Conservation (phyloP, 148 eudicot species). For the Spergularia bocconei region DNA sequence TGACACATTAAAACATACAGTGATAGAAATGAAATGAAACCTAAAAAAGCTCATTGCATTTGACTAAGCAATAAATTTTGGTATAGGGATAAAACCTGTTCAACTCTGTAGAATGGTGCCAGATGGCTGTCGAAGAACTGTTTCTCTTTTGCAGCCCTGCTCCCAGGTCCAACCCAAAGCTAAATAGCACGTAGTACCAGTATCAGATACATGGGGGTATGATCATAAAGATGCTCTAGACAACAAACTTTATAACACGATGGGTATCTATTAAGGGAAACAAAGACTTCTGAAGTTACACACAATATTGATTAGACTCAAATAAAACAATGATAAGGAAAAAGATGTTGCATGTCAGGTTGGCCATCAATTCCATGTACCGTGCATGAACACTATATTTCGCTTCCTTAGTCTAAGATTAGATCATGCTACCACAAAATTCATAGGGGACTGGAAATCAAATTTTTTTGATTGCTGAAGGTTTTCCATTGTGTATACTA, state of each 20-base stretch:
- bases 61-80: slow-evolving; percentile 11
- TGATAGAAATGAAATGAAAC: background rate
- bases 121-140: slow-evolving; percentile 85
- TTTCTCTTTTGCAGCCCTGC: slow-evolving; percentile 93
- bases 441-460: slow-evolving; percentile 2
- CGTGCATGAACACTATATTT: background rate
- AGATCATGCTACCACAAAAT: background rate
- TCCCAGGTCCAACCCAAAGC: slow-evolving; percentile 99
- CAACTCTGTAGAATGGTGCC: slow-evolving; percentile 97
- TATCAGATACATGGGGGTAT: slow-evolving; percentile 3
- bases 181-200: slow-evolving; percentile 34
- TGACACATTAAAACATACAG: background rate
- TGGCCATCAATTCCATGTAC: background rate
- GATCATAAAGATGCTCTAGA: background rate
- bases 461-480: background rate
- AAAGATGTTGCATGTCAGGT: background rate
- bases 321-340: background rate
- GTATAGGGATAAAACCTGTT: slow-evolving; percentile 57
- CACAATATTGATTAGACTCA: background rate
- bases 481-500: background rate
- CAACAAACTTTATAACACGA: background rate
- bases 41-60: slow-evolving; percentile 1
- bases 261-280: background rate
- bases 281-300: background rate
- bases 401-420: background rate